Base-by-base conservation (phyloP, 208 protist species). In the Borovskyia barvae region DNA sequence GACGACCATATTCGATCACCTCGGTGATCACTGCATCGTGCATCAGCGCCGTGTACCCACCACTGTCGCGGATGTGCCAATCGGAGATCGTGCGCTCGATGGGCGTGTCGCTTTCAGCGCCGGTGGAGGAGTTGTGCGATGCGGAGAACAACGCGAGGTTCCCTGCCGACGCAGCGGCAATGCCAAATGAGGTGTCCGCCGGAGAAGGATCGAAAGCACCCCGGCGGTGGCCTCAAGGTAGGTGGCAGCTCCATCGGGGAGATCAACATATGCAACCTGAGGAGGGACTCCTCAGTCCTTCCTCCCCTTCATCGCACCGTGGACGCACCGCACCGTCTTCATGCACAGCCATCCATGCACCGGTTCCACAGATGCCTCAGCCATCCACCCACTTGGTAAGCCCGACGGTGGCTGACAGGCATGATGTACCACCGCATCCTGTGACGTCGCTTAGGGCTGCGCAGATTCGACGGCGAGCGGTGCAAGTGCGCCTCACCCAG, bases 41-140 rank as follows among this genome's bases (percentile, higher is more conserved):
- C 37, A 67, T 92, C 22, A 77, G 68, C 53, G 19, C 28, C 41
- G 71, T 92, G 25, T 89, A 83, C 56, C 47, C 58, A 28, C 63
- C 72, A 29, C 52, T 92, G 9, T 61, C 61, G 12, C 64, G 61
- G 4, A 30, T 59, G 22, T 79, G 67, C 52, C 77, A 82, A 29
- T 41, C 50, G 3, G 60, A 71, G 15, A 25, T 86, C 1, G 48
- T 82, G 14, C 70, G 75, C 22, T 60, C 71, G 17, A 83, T 91
- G 59, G 55, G 67, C 15, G 70, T 83, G 22, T 72, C 80, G 26
- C 66, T 91, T 24, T 65, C 68, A 3, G 64, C 72, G 5, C 49
- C 57, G 4, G 73, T 60, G 14, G 36, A 48, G 26, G 14, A 12
- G 7, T 2, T 17, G 5, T 20, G 25, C 2, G 56, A 66, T 19